These are phyloP conservation scores for Yamadazyma blattariae DNA, from an alignment of 1,139 yeast genomes.

Conservation along the genomic window DNA sequence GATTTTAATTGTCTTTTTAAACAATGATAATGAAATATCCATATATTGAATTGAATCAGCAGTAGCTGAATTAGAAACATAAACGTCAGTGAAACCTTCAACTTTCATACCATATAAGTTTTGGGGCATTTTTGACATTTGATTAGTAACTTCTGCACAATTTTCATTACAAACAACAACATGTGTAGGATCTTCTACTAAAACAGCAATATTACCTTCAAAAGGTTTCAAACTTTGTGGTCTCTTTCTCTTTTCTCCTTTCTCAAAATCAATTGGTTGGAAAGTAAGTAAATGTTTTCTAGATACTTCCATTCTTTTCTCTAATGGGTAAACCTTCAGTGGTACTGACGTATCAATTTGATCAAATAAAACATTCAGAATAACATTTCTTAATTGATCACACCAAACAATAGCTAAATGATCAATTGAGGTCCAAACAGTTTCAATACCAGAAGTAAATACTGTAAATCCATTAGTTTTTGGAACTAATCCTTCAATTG, in stretches of 20 bases:
- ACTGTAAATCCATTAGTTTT: slow-evolving; percentile 76
- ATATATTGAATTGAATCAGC: not conserved
- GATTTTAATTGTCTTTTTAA: slow-evolving; percentile 1
- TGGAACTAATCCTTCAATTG: slow-evolving; percentile 71
- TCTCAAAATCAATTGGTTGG: slow-evolving; percentile 3
- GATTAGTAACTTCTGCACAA: slow-evolving; percentile 12
- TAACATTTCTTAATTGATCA: slow-evolving; percentile 68
- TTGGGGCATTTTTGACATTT: slow-evolving; percentile 4
- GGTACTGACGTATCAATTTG: slow-evolving; percentile 49
- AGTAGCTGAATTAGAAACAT: not conserved
- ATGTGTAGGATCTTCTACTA: not conserved
- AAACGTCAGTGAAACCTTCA: not conserved
- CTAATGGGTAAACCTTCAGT: slow-evolving; percentile 46
- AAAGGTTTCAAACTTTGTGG: not conserved
- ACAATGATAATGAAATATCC: not conserved
- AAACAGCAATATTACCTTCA: not conserved
- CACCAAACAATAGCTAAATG: slow-evolving; percentile 98
- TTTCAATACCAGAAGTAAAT: slow-evolving; percentile 82
- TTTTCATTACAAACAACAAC: slow-evolving; percentile 28
- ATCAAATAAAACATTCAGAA: slow-evolving; percentile 60
- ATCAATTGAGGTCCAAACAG: slow-evolving; percentile 93
- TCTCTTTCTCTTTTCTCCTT: not conserved
- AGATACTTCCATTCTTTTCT: slow-evolving; percentile 57
- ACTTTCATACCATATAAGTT: slow-evolving; percentile 4
- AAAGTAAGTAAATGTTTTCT: slow-evolving; percentile 46